Base-by-base conservation (phyloP, 2,329 filamentous ascomycete species). In the Fusarium protoensiforme region DNA sequence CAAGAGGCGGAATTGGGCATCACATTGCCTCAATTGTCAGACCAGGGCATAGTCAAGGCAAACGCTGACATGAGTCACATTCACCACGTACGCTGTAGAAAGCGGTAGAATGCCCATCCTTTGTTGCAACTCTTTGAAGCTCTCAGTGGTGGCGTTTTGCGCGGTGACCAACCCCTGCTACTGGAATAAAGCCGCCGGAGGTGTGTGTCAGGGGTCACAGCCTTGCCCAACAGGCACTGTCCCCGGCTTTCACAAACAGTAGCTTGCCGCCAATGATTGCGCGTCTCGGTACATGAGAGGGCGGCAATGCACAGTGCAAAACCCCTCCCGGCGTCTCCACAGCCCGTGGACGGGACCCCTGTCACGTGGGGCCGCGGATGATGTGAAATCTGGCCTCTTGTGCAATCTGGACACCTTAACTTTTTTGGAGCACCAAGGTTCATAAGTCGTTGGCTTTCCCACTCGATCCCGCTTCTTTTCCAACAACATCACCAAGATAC, bases 331-430 rank as follows among this genome's bases (percentile, higher is more conserved):
- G n/a, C 18, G n/a, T 43, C 29, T 43, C 54, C 29, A 57, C 20
- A 29, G 24, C 24, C 43, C 22, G 10, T 48, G 43, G 43, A 48
- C 22, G 3, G 9, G 60, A 78, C 75, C 80, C 80, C 80, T 80
- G 80, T 81, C 78, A 80, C 75, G 78, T 81, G 80, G 75, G 75
- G 79, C 73, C 48, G 57, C 64, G 73, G 71, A 65, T 74, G 72
- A 79, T 75, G 79, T 85, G 84, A 84, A 85, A 86, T 86, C 83
- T 86, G 85, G 85, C 85, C 84, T 86, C 84, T 85, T 83, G 80
- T 80, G 77, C 80, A 77, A 79, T 83, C 77, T 84, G 83, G 84
- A 85, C 84, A 86, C 83, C 80, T 85, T 77, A 77, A 82, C 77
- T 80, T 82, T 82, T 82, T 78, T 77, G 73, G 72, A 51, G 72